These are phyloP conservation scores for Aspergillus saccharolyticus DNA, from an alignment of 495 filamentous ascomycete genomes.

Conservation along the genomic window DNA sequence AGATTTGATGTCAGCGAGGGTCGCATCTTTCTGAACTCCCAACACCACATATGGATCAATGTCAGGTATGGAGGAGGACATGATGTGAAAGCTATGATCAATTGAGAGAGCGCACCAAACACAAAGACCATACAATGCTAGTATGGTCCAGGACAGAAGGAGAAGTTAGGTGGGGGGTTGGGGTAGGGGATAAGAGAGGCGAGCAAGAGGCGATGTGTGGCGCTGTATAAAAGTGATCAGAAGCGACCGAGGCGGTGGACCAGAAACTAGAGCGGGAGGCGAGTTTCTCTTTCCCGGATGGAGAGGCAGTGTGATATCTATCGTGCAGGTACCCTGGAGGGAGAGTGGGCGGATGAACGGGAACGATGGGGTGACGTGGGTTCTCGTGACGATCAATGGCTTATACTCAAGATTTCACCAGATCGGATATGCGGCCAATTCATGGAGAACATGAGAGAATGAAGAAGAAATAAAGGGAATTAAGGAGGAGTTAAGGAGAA, in stretches of 20 bases:
- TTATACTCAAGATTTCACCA: slow-evolving; percentile 4
- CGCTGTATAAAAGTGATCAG: slow-evolving; percentile 1
- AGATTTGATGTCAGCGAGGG: slow-evolving; percentile 66
- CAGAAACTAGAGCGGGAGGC: background rate
- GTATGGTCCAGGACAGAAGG: too few relatives aligned
- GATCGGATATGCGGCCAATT: slow-evolving; percentile 5
- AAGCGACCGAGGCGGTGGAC: slow-evolving; percentile 1
- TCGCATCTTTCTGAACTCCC: slow-evolving; percentile 70
- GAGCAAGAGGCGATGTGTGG: background rate
- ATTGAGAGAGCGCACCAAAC: slow-evolving; percentile 13
- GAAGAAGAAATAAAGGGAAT: slow-evolving; percentile 24
- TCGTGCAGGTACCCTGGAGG: background rate
- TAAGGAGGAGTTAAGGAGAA: background rate
- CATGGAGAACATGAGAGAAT: slow-evolving; percentile 10
- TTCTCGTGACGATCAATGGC: slow-evolving; percentile 8
- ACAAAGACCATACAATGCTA: slow-evolving; percentile 6
- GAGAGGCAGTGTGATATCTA: slow-evolving; percentile 2
- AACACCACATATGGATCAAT: slow-evolving; percentile 81
- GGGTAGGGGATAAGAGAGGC: background rate
- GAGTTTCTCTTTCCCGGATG: background rate
- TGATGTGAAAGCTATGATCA: slow-evolving; percentile 27
- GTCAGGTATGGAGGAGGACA: slow-evolving; percentile 57
- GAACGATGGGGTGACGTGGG: slow-evolving; percentile 8
- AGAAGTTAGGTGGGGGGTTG: background rate
- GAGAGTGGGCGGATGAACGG: slow-evolving; percentile 1